phyloP scores from a whole-genome alignment of 768 basidiomycete genomes.

The Heimioporus sp. region DNA sequence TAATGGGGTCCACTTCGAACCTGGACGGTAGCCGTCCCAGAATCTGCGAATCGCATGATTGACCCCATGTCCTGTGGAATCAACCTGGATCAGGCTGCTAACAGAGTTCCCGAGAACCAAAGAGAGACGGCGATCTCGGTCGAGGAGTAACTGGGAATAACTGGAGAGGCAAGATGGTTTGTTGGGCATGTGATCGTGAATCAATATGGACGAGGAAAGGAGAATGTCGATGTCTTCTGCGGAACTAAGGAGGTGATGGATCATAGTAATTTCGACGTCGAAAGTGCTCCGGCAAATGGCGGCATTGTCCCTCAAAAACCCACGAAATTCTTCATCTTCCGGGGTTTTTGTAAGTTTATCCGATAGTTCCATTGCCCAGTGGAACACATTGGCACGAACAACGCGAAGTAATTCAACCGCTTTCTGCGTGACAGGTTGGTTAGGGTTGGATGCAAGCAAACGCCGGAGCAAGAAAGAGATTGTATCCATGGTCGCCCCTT shows the following conservation, averaged over 20 bases:
- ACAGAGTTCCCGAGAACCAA: constrained; percentile 18
- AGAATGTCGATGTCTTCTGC: constrained; percentile 20
- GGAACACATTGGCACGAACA: constrained; percentile 30
- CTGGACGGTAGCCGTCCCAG: constrained; percentile 26
- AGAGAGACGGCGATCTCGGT: constrained; percentile 29
- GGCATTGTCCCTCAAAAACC: constrained; percentile 34
- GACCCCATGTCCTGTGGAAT: constrained; percentile 4
- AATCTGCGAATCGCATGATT: constrained; percentile 14
- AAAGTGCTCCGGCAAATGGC: constrained; percentile 36
- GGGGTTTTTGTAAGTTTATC: constrained; percentile 16
- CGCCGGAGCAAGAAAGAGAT: constrained; percentile 36
- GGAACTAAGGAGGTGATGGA: constrained; percentile 11
- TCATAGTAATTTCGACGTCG: constrained; percentile 17
- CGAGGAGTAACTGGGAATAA: constrained; percentile 17
- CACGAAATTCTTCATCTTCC: constrained; percentile 12
- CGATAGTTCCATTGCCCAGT: constrained; percentile 36
- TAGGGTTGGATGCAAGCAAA: constrained; percentile 29
- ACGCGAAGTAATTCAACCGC: constrained; percentile 28
- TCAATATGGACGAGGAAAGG: constrained; percentile 22
- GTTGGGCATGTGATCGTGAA: constrained; percentile 25
- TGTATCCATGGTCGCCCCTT: constrained; percentile 30
- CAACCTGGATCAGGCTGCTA: neutral
- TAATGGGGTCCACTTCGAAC: constrained; percentile 12
- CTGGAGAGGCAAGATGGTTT: neutral
- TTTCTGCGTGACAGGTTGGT: constrained; percentile 6